These are phyloP conservation scores for Senecio squalidus DNA, from an alignment of 140 eudicot genomes.

Conservation along the genomic window DNA sequence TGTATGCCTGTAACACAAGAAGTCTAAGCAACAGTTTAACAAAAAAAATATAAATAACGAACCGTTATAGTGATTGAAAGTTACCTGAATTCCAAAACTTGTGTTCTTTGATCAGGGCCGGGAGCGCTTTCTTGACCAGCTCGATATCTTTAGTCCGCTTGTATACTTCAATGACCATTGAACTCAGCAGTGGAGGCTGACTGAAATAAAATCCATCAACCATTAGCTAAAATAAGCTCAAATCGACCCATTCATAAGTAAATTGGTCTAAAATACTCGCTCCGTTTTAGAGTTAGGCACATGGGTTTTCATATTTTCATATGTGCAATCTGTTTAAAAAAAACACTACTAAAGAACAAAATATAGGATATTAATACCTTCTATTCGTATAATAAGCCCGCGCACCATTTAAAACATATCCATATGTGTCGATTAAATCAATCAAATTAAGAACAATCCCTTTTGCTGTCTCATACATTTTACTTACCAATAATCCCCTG, in stretches of 20 bases:
- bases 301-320: background rate
- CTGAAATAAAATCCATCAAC: slow-evolving; percentile 36
- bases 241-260: no score
- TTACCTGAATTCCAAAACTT: slow-evolving; percentile 86
- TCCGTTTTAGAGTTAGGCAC: background rate
- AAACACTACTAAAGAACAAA: background rate
- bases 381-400: slow-evolving; percentile 85
- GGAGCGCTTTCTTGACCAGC: slow-evolving; percentile 55
- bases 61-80: background rate
- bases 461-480: slow-evolving; percentile 88
- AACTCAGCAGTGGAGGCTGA: slow-evolving; percentile 86
- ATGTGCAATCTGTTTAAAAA: background rate
- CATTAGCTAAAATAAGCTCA: no score
- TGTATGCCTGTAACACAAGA: slow-evolving; percentile 50
- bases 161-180: slow-evolving; percentile 80
- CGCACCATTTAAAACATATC: slow-evolving; percentile 89
- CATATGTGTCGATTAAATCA: slow-evolving; percentile 55
- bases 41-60: background rate
- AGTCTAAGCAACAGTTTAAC: background rate
- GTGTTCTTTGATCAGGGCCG: slow-evolving; percentile 73
- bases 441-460: slow-evolving; percentile 79
- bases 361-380: slow-evolving; percentile 34
- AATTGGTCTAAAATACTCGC: background rate
- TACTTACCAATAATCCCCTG: slow-evolving; percentile 88
- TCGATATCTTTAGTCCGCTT: slow-evolving; percentile 48